A percentile compares a stretch with the other conserved stretches of the same genome.
phyloP scores from a whole-genome alignment of 129 eudicot genomes.

The Erigeron canadensis region DNA sequence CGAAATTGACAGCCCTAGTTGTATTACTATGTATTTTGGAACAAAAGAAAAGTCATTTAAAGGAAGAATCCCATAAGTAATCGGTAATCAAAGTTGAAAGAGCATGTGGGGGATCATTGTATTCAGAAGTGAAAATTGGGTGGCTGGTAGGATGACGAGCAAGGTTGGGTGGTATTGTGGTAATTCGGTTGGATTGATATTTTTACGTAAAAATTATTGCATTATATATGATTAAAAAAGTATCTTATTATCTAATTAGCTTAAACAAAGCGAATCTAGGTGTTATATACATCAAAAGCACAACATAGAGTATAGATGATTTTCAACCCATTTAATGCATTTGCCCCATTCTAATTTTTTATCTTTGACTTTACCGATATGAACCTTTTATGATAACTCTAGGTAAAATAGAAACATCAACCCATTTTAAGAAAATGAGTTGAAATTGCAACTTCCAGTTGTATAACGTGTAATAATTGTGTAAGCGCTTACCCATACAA shows the following conservation, averaged over 20 bases:
- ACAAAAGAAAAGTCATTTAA: constrained; percentile 2
- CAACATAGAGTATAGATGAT: not conserved
- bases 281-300: too few relatives aligned
- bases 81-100: not conserved
- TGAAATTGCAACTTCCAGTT: not conserved
- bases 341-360: not conserved
- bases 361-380: not conserved
- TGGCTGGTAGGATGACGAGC: not conserved
- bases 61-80: not conserved
- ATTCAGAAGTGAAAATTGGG: not conserved
- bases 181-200: not conserved
- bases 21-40: too few relatives aligned
- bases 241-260: not conserved
- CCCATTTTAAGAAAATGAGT: not conserved
- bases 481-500: constrained; percentile 72
- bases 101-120: not conserved
- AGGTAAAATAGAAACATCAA: not conserved
- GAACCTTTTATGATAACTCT: not conserved
- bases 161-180: not conserved
- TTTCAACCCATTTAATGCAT: not conserved
- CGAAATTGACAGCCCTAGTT: too few relatives aligned
- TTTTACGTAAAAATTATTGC: not conserved
- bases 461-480: not conserved
- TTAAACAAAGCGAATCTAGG: too few relatives aligned
- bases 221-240: not conserved